These are phyloP conservation scores for Penicillium sp. DNA, from an alignment of 2,329 filamentous ascomycete genomes.

Conservation along the genomic window DNA sequence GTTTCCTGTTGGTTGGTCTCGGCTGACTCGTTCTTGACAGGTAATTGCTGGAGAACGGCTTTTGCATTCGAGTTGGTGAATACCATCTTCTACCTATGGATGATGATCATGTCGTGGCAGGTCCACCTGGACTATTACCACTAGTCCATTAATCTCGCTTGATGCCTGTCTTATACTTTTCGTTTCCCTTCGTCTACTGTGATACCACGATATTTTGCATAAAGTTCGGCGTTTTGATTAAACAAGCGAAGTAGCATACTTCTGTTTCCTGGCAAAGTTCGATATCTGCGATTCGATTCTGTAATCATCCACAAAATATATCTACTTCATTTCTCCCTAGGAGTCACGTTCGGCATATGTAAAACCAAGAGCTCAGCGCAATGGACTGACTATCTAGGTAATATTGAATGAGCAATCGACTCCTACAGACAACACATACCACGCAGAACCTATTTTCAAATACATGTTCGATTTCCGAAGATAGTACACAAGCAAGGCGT, in stretches of 20 bases:
- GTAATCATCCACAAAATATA: too few species aligned
- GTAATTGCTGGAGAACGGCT: constrained; percentile 60
- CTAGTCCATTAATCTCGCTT: constrained; percentile 16
- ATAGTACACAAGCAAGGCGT: constrained; percentile 3
- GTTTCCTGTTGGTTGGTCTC: constrained; percentile 1
- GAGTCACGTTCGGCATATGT: too few species aligned
- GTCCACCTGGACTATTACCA: constrained; percentile 43
- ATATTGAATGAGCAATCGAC: too few species aligned
- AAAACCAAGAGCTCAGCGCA: too few species aligned
- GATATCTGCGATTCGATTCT: too few species aligned
- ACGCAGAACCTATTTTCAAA: constrained; percentile 4
- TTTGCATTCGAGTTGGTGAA: constrained; percentile 65
- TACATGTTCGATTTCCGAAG: background rate
- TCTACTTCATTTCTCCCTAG: too few species aligned
- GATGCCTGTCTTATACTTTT: constrained; percentile 5
- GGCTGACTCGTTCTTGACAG: constrained; percentile 33
- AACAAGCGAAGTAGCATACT: too few species aligned
- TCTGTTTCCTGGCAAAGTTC: too few species aligned
- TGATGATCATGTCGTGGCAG: constrained; percentile 62
- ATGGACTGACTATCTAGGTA: too few species aligned
- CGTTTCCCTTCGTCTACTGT: constrained; percentile 8
- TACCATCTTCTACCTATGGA: constrained; percentile 63
- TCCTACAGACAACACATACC: too few species aligned
- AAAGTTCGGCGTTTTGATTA: constrained; percentile 11
- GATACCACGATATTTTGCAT: constrained; percentile 16